Conservation (phyloP, 208 protist species). For the Spongospora subterranea region DNA sequence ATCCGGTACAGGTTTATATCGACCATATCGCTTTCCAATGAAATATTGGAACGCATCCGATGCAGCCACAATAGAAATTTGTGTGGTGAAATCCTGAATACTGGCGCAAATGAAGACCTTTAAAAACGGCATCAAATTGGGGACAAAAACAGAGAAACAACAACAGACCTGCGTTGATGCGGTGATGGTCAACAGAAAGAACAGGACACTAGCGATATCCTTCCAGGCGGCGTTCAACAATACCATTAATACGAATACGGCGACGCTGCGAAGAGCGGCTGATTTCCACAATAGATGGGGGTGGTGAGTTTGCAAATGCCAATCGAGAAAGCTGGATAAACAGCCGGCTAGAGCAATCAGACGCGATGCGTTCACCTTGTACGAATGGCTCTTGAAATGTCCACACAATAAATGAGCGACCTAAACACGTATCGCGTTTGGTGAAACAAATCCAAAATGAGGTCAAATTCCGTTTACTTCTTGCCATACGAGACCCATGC, state of each 20-base stretch:
- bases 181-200: constrained; percentile 21
- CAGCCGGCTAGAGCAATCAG: neutral
- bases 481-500: neutral
- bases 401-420: neutral
- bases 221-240: neutral
- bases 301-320: neutral
- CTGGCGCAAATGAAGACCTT: neutral
- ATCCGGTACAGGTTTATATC: constrained; percentile 26
- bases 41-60: constrained; percentile 55
- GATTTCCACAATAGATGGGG: constrained; percentile 5
- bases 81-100: neutral
- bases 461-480: neutral
- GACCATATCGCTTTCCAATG: constrained; percentile 22
- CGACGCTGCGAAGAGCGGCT: neutral
- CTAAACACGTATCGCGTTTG: neutral
- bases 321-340: neutral
- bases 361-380: neutral
- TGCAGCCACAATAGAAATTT: constrained; percentile 17
- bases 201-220: constrained; percentile 50
- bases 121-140: neutral
- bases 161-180: constrained; percentile 29
- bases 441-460: neutral
- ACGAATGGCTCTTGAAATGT: neutral
- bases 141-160: neutral
- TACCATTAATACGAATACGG: neutral